Base-by-base conservation (phyloP, 2,329 filamentous ascomycete genomes). In the Xylariaceae sp. region DNA sequence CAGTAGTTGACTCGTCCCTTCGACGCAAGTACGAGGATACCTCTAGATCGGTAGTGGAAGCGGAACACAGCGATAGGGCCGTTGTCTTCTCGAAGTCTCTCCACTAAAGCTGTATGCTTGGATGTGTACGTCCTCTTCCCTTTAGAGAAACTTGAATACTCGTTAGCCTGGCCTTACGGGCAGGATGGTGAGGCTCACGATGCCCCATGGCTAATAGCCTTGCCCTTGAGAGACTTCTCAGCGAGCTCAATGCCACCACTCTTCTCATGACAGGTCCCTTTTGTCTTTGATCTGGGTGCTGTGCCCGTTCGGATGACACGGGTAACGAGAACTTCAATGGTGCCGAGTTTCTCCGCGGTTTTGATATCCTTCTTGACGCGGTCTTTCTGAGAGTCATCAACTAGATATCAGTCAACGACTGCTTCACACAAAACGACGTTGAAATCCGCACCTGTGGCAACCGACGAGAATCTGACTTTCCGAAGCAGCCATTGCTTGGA, bases 41-140 rank as follows among this genome's bases (percentile, higher is more conserved):
- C 60, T 52, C 43, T 52, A 0, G 63, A 64, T 33, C 58, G 52
- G 28, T 66, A 66, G 16, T 61, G 47, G 39, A 66, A 60, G 12
- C 37, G 45, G 30, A 62, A 64, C 2, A 53, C 42, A 2, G 54
- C 60, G 11, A 62, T 47, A 1, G 60, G 53, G 0, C 39, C 37
- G 2, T 38, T 29, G 2, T 48, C 43, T 9, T 41, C 45, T 9
- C 19, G 30, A n/a, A 56, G 19, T 9, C 32, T 6, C 7, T n/a
- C 3, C 19, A 32, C 17, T 2, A 34, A 19, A 9, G n/a, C n/a
- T 15, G 13, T 3, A 11, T n/a, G 4, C 7, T 24, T n/a, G n/a
- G 42, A 41, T 7, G 13, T 8, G 3, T 7, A 7, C 11, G 26
- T 37, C 4, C 9, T 16, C 9, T 16, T n/a, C 4, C 9, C 19